Evolutionary conservation across 805 yeast genomes (phyloP), one percentile per base, ranked within the genome.

Genomic region (Zygosaccharomyces rouxii): DNA sequence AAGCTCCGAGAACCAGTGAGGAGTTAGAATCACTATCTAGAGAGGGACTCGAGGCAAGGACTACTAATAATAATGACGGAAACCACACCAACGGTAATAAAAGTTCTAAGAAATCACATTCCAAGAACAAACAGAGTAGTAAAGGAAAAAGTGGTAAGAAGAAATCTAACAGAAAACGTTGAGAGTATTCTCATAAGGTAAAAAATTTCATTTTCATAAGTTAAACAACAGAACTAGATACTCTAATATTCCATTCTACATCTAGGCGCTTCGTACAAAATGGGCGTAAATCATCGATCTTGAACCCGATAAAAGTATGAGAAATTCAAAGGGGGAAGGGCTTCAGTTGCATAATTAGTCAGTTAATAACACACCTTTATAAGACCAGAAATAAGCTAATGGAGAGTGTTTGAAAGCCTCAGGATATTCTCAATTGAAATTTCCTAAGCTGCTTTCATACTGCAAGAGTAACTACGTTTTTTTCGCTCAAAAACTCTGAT

Each of bases 1-100:
- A 57, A 35, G 42, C 35, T 18, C 47, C 55, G 13, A 38, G 45
- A 23, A 4, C 19, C 19, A 23, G 44, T 14, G 44, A 41, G 3
- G 37, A 41, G 10, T 13, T 18, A 21, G 44, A 29, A 7, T 4
- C 28, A 25, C 28, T 9, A 5, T 23, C 18, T 16, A 7, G 18
- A 13, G 23, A 41, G 13, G 18, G 3, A 29, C 26, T 5, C 10
- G 44, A 33, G 11, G 11, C 21, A 16, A 33, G 9, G 2, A 22
- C 19, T 23, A 13, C 29, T 5, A 38, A 13, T n/a, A 13, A n/a
- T 5, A 22, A 22, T 22, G 14, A 11, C 16, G 29, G 14, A 14
- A 38, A 5, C n/a, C 26, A 14, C 22, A 5, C 23, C 9, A 22
- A 38, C 28, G 22, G n/a, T 14, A 25, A 5, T 13, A 25, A 25